Evolutionary conservation across 805 yeast genomes (phyloP), one percentile per base, ranked within the genome.

Genomic region (Wickerhamiella qilinensis): DNA sequence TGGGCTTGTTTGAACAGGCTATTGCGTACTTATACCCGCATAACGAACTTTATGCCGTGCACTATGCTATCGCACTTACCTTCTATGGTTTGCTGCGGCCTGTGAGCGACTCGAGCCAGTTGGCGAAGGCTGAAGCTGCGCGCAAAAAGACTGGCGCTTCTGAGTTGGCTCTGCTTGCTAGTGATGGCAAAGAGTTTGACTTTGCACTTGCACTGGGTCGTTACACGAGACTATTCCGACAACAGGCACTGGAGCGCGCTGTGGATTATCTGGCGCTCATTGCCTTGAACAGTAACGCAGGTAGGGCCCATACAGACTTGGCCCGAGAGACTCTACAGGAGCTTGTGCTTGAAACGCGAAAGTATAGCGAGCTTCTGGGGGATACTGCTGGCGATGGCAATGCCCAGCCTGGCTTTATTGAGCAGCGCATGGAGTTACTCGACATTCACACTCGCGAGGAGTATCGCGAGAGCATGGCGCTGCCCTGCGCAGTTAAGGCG

Each of bases 241-340:
- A 73, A 42, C 72, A 88, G 30, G 93, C 85, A 59, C 93, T 97
- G 19, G 72, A 77, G 50, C 82, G 79, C 40, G 96, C 96, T 1
- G 80, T 82, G n/a, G 94, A 88, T 55, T 91, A 91, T 53, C 59
- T 88, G 38, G 67, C 80, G 20, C 62, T 81, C 47, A 75, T 85
- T 20, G 76, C 82, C 35, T 50, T 84, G 48, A 60, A 65, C 45
- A 62, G 64, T n/a, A 64, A 57, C 21, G 29, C 24, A 2, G 40
- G 51, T 11, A 57, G 55, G 19, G 52, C 60, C 19, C 78, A 76
- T 44, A 57, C 67, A 2, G 61, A 67, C 31, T 60, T 77, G 33
- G 74, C 82, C 44, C 85, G 80, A 50, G 86, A 80, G 48, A 77
- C 93, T 0, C 62, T 91, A 34, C 69, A 85, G 46, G 94, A 86